Evolutionary conservation across 208 protist genomes (phyloP).

Genomic region (Crithidia thermophila): DNA sequence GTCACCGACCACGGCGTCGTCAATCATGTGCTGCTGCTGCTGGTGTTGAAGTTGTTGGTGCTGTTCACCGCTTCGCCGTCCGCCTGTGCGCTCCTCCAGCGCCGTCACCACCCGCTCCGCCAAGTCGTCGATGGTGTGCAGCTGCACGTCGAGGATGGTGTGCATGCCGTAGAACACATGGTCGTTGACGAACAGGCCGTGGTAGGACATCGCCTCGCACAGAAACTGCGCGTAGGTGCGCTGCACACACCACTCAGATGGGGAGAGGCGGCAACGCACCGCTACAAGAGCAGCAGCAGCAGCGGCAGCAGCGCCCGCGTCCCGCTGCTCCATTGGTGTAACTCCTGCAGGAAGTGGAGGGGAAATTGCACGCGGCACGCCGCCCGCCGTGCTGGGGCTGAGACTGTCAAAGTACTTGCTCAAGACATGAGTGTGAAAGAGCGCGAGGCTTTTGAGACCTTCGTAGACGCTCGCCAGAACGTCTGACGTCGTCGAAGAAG

Average conservation of each 20-base stretch:
- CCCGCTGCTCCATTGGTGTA: too few species aligned
- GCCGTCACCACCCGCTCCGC: slow-evolving; percentile 14
- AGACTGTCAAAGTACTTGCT: slow-evolving; percentile 14
- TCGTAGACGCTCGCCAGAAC: slow-evolving; percentile 10
- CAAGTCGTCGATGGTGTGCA: slow-evolving; percentile 26
- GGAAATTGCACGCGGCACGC: too few species aligned
- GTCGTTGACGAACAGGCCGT: slow-evolving; percentile 70
- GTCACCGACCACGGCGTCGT: too few species aligned
- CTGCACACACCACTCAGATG: slow-evolving; percentile 35
- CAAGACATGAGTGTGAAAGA: slow-evolving; percentile 20
- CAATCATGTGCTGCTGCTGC: neutral
- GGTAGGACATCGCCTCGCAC: slow-evolving; percentile 74
- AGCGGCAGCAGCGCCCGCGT: too few species aligned
- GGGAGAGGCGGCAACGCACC: slow-evolving; percentile 13
- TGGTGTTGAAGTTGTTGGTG: neutral
- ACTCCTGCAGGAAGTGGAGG: too few species aligned
- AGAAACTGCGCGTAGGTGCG: slow-evolving; percentile 65
- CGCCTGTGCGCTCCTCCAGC: neutral
- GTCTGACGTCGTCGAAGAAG: neutral
- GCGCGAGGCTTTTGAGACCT: slow-evolving; percentile 9
- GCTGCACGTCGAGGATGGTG: slow-evolving; percentile 44
- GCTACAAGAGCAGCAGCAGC: slow-evolving; percentile 2
- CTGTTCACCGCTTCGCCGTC: too few species aligned
- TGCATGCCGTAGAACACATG: slow-evolving; percentile 39
- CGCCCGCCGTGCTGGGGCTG: neutral